These are phyloP conservation scores for Pythium folliculosum DNA, from an alignment of 352 stramenopile genomes.

Conservation along the genomic window DNA sequence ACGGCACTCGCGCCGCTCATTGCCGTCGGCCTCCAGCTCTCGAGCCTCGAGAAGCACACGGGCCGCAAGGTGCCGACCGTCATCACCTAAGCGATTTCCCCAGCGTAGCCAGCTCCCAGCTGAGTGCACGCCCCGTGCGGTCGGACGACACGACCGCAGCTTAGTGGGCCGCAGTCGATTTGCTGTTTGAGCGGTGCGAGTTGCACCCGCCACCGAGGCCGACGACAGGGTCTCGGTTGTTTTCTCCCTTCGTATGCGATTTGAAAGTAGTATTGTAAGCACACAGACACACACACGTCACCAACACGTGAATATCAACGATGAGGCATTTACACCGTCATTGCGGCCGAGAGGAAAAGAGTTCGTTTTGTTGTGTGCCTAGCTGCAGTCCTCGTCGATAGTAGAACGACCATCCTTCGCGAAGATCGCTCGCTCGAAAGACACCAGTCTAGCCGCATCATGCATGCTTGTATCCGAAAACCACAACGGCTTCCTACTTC, in stretches of 20 bases:
- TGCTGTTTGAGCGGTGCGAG: not conserved
- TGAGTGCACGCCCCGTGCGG: not conserved
- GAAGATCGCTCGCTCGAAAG: too few species aligned
- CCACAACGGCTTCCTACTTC: too few species aligned
- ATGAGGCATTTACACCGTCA: not conserved
- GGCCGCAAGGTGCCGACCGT: conserved; percentile 95
- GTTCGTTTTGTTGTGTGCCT: too few species aligned
- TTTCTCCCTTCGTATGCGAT: conserved; percentile 20
- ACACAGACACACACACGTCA: not conserved
- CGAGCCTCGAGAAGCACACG: conserved; percentile 92
- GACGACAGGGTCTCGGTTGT: conserved; percentile 5
- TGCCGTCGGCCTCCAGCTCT: conserved; percentile 91
- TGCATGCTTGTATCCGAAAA: too few species aligned
- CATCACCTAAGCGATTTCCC: conserved; percentile 91
- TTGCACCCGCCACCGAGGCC: not conserved
- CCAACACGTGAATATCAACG: conserved; percentile 2
- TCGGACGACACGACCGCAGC: not conserved
- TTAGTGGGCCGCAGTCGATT: not conserved
- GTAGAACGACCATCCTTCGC: too few species aligned
- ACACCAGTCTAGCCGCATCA: too few species aligned
- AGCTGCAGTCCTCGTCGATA: too few species aligned
- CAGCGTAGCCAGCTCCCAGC: not conserved
- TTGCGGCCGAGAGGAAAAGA: too few species aligned
- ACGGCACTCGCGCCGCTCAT: conserved; percentile 89
- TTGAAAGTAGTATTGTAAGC: conserved; percentile 15